Conservation (phyloP, 2,329 filamentous ascomycete genomes). For the Paecilomyces dactylethromorphus region DNA sequence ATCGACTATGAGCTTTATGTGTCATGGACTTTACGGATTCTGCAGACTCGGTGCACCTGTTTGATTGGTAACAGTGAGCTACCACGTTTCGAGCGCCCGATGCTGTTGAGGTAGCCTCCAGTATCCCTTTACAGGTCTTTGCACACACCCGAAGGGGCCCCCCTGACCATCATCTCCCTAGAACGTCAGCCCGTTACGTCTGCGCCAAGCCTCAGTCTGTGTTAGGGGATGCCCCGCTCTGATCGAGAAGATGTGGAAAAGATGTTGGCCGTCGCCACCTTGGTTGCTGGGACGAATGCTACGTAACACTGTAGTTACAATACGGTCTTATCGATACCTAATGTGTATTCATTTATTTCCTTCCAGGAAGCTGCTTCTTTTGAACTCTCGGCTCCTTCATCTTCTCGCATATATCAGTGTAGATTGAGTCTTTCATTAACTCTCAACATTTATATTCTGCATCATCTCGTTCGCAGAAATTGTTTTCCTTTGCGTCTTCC, state of each 20-base stretch:
- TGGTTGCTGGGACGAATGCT: background rate
- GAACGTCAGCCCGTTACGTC: background rate
- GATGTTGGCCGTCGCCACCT: background rate
- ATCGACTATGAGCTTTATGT: background rate
- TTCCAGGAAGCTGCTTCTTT: background rate
- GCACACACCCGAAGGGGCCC: background rate
- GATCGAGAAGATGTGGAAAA: background rate
- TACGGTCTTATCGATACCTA: background rate
- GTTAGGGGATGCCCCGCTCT: background rate
- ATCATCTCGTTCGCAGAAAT: background rate
- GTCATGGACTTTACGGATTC: background rate
- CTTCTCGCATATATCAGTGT: background rate
- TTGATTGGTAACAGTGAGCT: background rate
- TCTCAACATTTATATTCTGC: background rate
- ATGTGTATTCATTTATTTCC: background rate
- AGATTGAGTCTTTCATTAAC: background rate
- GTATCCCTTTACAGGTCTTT: background rate
- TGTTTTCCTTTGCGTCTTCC: background rate
- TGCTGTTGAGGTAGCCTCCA: background rate
- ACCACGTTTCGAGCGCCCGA: background rate
- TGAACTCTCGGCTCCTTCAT: background rate
- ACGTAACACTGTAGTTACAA: background rate
- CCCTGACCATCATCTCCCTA: background rate
- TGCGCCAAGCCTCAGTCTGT: background rate
- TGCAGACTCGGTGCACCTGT: background rate